Evolutionary conservation across 2,329 filamentous ascomycete species (phyloP).

Genomic region (Fusarium tanahbumbuense): DNA sequence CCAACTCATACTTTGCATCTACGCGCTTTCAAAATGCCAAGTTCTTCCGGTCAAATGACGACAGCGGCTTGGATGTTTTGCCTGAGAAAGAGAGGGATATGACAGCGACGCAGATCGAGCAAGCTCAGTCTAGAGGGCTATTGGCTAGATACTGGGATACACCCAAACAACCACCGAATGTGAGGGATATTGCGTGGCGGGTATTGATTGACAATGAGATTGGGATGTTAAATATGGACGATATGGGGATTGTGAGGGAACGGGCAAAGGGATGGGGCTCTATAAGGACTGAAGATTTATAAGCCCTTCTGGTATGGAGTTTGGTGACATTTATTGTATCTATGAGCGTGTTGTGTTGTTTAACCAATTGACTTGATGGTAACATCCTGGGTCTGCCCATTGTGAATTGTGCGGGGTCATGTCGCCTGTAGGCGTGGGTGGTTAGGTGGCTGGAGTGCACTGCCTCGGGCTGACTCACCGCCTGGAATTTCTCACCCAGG

Average conservation of each 20-base stretch:
- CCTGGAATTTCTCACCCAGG: neutral
- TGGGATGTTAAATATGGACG: slow-evolving; percentile 17
- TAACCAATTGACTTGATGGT: neutral
- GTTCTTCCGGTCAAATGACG: neutral
- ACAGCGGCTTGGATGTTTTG: neutral
- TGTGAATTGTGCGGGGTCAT: neutral
- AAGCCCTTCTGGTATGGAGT: fast-evolving
- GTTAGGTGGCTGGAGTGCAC: neutral
- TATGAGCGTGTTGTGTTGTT: too few species aligned
- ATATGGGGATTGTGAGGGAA: slow-evolving; percentile 20
- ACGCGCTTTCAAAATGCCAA: slow-evolving; percentile 19
- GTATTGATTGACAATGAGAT: slow-evolving; percentile 12
- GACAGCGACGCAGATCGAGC: slow-evolving; percentile 13
- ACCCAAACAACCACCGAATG: slow-evolving; percentile 9
- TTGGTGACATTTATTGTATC: neutral
- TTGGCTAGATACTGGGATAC: slow-evolving; percentile 20
- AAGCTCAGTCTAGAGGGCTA: slow-evolving; percentile 12
- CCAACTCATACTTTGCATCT: slow-evolving; percentile 23
- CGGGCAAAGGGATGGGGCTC: slow-evolving; percentile 21
- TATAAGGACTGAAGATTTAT: neutral
- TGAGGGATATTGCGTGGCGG: slow-evolving; percentile 20
- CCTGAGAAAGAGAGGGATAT: slow-evolving; percentile 4
- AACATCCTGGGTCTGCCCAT: neutral
- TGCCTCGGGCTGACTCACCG: neutral
- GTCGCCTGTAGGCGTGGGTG: neutral